Evolutionary conservation across 352 stramenopile genomes (phyloP), one percentile per base, ranked within the genome.

Genomic region (Pythium sukuiense): DNA sequence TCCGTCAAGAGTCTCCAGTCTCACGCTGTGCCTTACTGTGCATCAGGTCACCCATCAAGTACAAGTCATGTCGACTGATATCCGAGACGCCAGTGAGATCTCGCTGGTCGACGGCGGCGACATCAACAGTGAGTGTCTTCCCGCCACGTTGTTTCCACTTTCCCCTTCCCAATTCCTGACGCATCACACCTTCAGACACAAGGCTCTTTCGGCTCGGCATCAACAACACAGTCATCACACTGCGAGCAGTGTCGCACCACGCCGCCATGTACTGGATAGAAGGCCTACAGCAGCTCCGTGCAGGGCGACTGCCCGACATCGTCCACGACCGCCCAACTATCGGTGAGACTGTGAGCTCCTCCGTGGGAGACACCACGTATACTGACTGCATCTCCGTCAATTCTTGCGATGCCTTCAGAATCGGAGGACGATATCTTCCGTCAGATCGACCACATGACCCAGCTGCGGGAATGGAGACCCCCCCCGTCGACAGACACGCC

Each of bases 401-500:
- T 30, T 5, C 5, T 50, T 32, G 48, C 48, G 2, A 8, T 63
- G 8, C 24, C 29, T 52, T 27, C 57, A 92, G 83, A 92, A 66
- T 84, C 80, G 9, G 80, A 92, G 64, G 83, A 92, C 11, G 80
- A 89, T 26, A 85, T 92, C 13, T 92, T 90, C 30, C 67, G 74
- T 24, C 80, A 90, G 61, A 92, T 92, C 24, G 83, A 92, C 62
- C 75, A 85, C 27, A 63, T 92, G 24, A 69, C 81, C 33, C 72
- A 73, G 20, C 26, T 80, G 43, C 80, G 83, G n/a, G 79, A 91
- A 46, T 88, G 76, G 76, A 53, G 63, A 29, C 76, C 73, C 0
- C 72, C 75, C 24, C 75, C 80, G 48, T 63, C 77, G 16, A 60
- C 66, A 16, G 59, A 61, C 6, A 41, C 70, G 0, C 49, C 65